Conservation (phyloP, 2,329 filamentous ascomycete genomes). For the Lasiodiplodia sp. region DNA sequence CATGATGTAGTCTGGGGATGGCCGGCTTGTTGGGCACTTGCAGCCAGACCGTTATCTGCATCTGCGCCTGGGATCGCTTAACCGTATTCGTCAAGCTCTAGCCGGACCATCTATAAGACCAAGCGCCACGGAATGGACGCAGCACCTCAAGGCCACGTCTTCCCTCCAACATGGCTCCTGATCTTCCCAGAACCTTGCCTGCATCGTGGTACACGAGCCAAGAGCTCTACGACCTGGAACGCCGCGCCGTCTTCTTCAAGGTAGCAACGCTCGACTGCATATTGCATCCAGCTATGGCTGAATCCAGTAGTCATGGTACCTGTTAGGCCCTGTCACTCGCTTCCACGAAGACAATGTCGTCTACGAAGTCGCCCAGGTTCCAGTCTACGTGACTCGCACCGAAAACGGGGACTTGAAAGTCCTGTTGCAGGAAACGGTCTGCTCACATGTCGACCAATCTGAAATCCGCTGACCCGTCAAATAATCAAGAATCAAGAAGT, state of each 20-base stretch:
- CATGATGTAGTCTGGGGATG: not conserved
- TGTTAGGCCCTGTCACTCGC: constrained; percentile 60
- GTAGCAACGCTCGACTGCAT: constrained; percentile 3
- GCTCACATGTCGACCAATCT: constrained; percentile 37
- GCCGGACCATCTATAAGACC: not conserved
- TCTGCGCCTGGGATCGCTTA: not conserved
- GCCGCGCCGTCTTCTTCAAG: constrained; percentile 53
- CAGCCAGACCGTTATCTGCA: not conserved
- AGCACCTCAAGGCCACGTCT: not conserved
- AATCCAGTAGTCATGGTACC: constrained; percentile 57
- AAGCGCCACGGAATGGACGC: no score
- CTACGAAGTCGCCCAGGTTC: constrained; percentile 60
- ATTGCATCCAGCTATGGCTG: not conserved
- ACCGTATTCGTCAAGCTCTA: not conserved
- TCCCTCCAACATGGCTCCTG: constrained; percentile 1
- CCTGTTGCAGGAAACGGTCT: constrained; percentile 39
- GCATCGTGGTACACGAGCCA: constrained; percentile 54
- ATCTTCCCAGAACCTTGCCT: constrained; percentile 42
- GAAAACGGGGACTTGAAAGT: constrained; percentile 43
- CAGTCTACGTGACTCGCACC: constrained; percentile 36
- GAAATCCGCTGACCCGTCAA: not conserved
- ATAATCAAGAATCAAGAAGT: constrained; percentile 34
- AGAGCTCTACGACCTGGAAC: constrained; percentile 56
- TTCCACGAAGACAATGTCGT: constrained; percentile 52
- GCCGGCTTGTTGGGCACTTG: not conserved